Evolutionary conservation across 2,329 filamentous ascomycete species (phyloP), one percentile per base, ranked within the genome.

Genomic region (Calonectria hawksworthii): DNA sequence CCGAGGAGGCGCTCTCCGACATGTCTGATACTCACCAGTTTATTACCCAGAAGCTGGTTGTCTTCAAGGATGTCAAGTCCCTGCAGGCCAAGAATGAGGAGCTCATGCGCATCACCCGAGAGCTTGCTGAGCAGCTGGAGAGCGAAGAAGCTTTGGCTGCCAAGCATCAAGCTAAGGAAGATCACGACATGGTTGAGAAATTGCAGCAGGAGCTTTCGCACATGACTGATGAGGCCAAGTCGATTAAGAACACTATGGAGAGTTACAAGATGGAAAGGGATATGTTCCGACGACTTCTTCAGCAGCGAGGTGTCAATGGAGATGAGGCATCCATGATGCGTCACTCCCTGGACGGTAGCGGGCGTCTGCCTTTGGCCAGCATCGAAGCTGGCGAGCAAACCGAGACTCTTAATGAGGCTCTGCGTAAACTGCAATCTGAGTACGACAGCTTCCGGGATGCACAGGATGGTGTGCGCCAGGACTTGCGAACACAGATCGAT

Each of bases 211-310:
- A 95, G 77, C 90, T 98, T 30, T 90, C 93, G 78, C 92, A 94
- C 65, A 84, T 96, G 84, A 93, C 95, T 73, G 96, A 98, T 77
- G 96, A 98, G 83, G 92, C 98, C 68, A 92, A 93, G 78, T 94
- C 94, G 16, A 93, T 98, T 78, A 92, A 94, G 54, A 92, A 94
- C 36, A 95, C 96, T 72, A 94, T 96, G 77, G 95, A 98, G 87
- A 98, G 95, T 84, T 98, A 98, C 84, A 95, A 97, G 83, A 95
- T 96, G 80, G 97, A 99, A 86, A 93, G 97, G 76, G 96, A 99
- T 83, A 98, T 98, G 92, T 99, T 98, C 93, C 93, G 96, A 28
- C 95, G 96, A 68, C 96, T 99, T 88, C 91, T 98, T 36, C 94
- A 96, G 78, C 94, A 97, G 76, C 85, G 93, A 86, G 83, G 89